A percentile compares a stretch with the other conserved stretches of the same genome.
phyloP scores from a whole-genome alignment of 345 rosid genomes.

The Jatropha curcas region DNA sequence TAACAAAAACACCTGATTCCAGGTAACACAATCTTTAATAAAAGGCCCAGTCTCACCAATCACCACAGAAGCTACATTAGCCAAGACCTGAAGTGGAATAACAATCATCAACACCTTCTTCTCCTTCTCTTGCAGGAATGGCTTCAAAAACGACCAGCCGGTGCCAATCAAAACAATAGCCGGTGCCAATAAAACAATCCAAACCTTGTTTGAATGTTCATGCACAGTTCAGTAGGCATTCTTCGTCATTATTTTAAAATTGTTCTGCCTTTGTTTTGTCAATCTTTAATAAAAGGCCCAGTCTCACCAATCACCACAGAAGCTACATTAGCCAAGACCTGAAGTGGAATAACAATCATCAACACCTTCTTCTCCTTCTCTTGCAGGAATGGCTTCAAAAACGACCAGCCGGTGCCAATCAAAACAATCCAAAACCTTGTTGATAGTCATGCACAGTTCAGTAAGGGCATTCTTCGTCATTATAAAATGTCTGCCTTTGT shows the following conservation, averaged over 20 bases:
- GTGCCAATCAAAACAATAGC: constrained; percentile 94
- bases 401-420: constrained; percentile 99
- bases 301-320: constrained; percentile 91
- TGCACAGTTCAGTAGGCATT: no score
- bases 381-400: constrained; percentile 87
- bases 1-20: constrained; percentile 90
- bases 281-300: constrained; percentile 77
- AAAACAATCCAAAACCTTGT: no score
- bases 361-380: constrained; percentile 97
- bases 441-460: no score
- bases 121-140: constrained; percentile 92
- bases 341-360: constrained; percentile 95
- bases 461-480: no score
- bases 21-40: constrained; percentile 82
- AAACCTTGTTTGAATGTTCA: no score
- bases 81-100: constrained; percentile 91
- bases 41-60: constrained; percentile 95
- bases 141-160: constrained; percentile 97
- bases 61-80: constrained; percentile 84
- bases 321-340: constrained; percentile 89
- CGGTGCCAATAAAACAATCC: no score
- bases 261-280: no score
- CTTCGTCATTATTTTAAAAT: no score
- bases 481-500: no score
- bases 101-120: constrained; percentile 96